Base-by-base conservation (phyloP, 2,329 filamentous ascomycete species). In the Diaporthe sp. region DNA sequence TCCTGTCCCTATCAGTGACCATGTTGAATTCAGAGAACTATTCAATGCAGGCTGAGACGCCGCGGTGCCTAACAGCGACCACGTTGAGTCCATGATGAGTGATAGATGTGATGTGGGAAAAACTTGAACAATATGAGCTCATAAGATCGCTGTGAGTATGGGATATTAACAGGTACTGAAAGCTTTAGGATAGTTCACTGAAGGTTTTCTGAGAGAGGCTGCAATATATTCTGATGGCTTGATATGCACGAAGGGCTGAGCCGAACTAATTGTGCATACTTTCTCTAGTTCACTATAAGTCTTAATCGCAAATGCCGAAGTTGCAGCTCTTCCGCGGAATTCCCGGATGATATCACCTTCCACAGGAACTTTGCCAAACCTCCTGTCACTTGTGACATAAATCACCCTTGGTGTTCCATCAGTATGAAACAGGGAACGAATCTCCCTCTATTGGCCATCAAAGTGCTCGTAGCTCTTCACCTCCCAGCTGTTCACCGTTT, bases 251-350 rank as follows among this genome's bases (percentile, higher is more conserved):
- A 4, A 42, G 3, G 39, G 13, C 15, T 13, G 2, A 13, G 2
- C 39, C 39, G 3, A 6, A 15, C 39, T 10, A 5, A 42, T 42
- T 15, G 0, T 42, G 39, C 15, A 42, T 17, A 42, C 39, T 42
- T 42, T 1, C 1, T 1, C 31, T 31, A 1, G 1, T 17, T 42
- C 15, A 15, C 39, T 42, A 1, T 42, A 42, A 0, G 10, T 9
- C 25, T 22, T 8, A 17, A 5, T 28, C 8, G 4, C n/a, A 5
- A 55, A 55, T 31, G 25, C 51, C 51, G n/a, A 25, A 28, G 10
- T 55, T 55, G n/a, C 51, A 55, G n/a, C 13, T 15, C 51, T 1
- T 28, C 4, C 28, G 51, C 1, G 51, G 51, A 28, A 13, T 1
- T 6, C 25, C 12, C 51, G 8, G n/a, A 28, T 4, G 49, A 28